phyloP scores from a whole-genome alignment of 2,329 filamentous ascomycete genomes.

The Capronia coronata region DNA sequence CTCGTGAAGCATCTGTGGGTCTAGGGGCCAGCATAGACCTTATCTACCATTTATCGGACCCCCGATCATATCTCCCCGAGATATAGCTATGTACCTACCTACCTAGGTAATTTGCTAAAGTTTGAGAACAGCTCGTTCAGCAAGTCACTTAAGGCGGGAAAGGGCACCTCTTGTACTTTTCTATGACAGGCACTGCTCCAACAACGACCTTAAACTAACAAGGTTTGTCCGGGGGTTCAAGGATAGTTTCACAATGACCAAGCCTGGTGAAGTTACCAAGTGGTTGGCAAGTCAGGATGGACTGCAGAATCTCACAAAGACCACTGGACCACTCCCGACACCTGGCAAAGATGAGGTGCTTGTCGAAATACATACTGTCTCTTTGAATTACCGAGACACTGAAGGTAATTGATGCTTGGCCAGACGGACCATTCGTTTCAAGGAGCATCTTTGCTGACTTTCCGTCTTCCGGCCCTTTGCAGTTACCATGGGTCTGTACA shows the following conservation, averaged over 20 bases:
- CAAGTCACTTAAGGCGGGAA: no score
- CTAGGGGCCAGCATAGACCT: no score
- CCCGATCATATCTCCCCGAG: no score
- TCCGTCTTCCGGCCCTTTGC: neutral
- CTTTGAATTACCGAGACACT: conserved; percentile 47
- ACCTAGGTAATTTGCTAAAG: no score
- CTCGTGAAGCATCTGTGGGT: no score
- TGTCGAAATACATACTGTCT: conserved; percentile 52
- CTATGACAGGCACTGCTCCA: no score
- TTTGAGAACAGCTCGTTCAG: no score
- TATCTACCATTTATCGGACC: no score
- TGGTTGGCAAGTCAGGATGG: conserved; percentile 54
- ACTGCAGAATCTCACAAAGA: conserved; percentile 47
- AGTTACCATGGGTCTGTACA: conserved; percentile 18
- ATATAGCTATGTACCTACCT: no score
- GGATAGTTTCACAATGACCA: neutral
- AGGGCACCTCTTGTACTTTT: no score
- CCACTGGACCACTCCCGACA: conserved; percentile 42
- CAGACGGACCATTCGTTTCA: neutral
- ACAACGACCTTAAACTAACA: no score
- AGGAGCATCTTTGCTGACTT: neutral
- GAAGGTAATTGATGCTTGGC: conserved; percentile 26
- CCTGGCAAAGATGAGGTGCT: conserved; percentile 52
- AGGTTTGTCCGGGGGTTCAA: no score
- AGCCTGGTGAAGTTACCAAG: conserved; percentile 32